Evolutionary conservation across 2,329 filamentous ascomycete species (phyloP), one percentile per base, ranked within the genome.

Genomic region (Ascochyta fabae): DNA sequence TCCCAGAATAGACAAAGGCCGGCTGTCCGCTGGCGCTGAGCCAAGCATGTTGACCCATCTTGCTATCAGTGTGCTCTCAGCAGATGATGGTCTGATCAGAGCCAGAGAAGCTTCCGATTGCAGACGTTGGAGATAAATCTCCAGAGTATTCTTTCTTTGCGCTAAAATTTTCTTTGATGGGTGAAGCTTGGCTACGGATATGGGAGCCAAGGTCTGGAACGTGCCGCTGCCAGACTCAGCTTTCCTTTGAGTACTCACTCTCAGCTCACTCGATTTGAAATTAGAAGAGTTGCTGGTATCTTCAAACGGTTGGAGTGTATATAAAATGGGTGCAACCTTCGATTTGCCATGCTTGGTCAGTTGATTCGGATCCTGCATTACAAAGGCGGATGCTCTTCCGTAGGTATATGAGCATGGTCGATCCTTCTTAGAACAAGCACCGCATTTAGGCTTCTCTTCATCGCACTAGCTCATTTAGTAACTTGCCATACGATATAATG

Each of bases 301-400:
- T 3, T 56, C 48, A 1, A 41, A 36, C 12, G 57, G 40, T 1
- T 42, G 43, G 5, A 70, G 31, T 0, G 60, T 41, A 42, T 68
- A 64, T 1, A 68, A 27, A 1, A 62, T 9, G 8, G 61, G 59
- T 3, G 60, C 43, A 12, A 55, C 42, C 13, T 48, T 69, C 0
- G 65, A 60, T 52, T 62, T 69, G 16, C 68, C 69, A 34, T 71
- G 62, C 47, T 70, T 71, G 8, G 68, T 69, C 39, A 71, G 48
- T 29, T 68, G 65, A 15, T 63, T 69, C 7, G 68, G 68, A 26
- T 72, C 69, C 40, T 72, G 61, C 12, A 66, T 54, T 8, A 72
- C 64, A 19, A 71, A 64, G 8, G 63, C 68, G 7, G 66, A 65
- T 12, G 60, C 54, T 24, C 61, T 70, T 31, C 70, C 69, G 42